Evolutionary conservation across 345 rosid species (phyloP), one percentile per base, ranked within the genome.

Genomic region (Jatropha curcas): DNA sequence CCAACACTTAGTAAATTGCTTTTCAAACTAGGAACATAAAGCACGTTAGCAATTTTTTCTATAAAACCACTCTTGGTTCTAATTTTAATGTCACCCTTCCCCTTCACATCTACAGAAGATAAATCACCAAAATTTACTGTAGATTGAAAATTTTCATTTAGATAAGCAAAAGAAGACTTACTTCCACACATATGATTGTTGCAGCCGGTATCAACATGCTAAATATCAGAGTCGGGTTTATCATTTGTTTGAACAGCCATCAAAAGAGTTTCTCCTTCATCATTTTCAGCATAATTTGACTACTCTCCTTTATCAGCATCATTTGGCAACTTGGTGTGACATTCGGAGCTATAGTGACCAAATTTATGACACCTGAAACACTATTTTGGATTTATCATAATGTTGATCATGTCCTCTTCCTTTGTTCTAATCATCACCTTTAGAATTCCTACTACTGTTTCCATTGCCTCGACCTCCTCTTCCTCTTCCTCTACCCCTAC

Each of bases 401-500:
- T 37, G 37, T 20, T 60, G 35, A 60, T 60, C 64, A 10, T 16
- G 39, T 60, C 37, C 12, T 33, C 46, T 62, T 1, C 67, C 45
- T 62, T 35, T 34, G 46, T 37, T 37, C 41, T 37, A 3, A 1
- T 37, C 41, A 37, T 37, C 41, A 37, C 41, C 41, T 37, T 37
- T 37, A 37, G 41, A 37, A 37, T 37, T 37, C 3, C 3, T 37
- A 10, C 41, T 37, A 37, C 41, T 37, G 41, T 37, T 37, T 1
- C 41, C 41, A 37, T 20, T 27, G 5, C 28, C 9, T 58, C 27
- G 19, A 46, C 20, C 27, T 24, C 53, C 74, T n/a, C 67, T 71
- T 25, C 74, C 67, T 39, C 67, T 58, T 4, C 74, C 67, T 59
- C 52, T 16, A 59, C 70, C 70, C 16, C 57, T 67, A 1, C 57